Evolutionary conservation across 768 basidiomycete species (phyloP).

Genomic region (Boletus sp.): DNA sequence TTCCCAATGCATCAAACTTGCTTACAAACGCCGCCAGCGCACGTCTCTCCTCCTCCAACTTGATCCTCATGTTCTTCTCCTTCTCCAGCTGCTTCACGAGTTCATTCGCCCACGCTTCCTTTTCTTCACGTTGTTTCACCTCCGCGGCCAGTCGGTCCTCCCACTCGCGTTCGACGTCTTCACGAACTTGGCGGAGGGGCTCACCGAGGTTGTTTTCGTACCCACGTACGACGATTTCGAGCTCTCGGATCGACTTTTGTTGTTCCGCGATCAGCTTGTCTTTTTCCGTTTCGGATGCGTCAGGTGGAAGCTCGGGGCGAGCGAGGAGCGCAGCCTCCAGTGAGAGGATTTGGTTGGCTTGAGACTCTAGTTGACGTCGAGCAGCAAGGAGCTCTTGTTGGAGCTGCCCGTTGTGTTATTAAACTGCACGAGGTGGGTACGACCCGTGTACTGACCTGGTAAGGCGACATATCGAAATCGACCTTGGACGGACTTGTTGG

Average conservation of each 20-base stretch:
- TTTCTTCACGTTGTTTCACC: slow-evolving; percentile 58
- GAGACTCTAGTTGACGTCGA: slow-evolving; percentile 73
- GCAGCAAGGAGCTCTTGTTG: slow-evolving; percentile 87
- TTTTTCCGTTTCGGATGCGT: slow-evolving; percentile 70
- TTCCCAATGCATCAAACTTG: slow-evolving; percentile 75
- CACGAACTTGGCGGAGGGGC: slow-evolving; percentile 60
- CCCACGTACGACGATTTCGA: slow-evolving; percentile 68
- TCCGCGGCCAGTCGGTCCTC: slow-evolving; percentile 57
- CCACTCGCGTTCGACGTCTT: slow-evolving; percentile 79
- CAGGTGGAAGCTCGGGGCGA: slow-evolving; percentile 62
- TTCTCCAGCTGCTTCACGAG: slow-evolving; percentile 74
- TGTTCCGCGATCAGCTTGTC: slow-evolving; percentile 74
- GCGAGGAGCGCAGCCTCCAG: slow-evolving; percentile 75
- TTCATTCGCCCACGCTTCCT: slow-evolving; percentile 71
- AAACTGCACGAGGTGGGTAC: background rate
- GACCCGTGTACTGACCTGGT: slow-evolving; percentile 50
- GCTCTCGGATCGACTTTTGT: slow-evolving; percentile 69
- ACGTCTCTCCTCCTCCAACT: slow-evolving; percentile 74
- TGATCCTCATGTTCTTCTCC: slow-evolving; percentile 68
- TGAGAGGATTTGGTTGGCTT: slow-evolving; percentile 79
- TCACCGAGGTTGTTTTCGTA: slow-evolving; percentile 76
- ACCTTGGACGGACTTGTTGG: slow-evolving; percentile 84
- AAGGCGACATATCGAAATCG: slow-evolving; percentile 87
- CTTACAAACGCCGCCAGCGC: slow-evolving; percentile 78
- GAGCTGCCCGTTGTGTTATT: slow-evolving; percentile 42